Evolutionary conservation across 331 rosid genomes (phyloP).

Genomic region (Pyracantha coccinea): DNA sequence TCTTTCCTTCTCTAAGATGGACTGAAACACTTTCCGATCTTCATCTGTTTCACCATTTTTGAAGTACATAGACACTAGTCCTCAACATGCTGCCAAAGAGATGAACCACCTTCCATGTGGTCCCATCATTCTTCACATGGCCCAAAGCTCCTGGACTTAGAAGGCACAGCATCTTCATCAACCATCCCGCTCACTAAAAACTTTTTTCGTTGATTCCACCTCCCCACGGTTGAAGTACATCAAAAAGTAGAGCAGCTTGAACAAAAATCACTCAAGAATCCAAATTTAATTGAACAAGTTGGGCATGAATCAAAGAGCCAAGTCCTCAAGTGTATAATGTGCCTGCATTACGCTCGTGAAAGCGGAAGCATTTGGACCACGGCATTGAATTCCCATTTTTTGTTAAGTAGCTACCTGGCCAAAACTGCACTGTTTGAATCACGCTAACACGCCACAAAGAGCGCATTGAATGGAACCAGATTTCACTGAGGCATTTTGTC

Average conservation of each 20-base stretch:
- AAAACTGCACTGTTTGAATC: too few species aligned
- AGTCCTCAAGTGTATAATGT: conserved; percentile 41
- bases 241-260: conserved; percentile 64
- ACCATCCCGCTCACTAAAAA: conserved; percentile 34
- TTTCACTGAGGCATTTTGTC: too few species aligned
- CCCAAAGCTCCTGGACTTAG: conserved; percentile 76
- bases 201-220: conserved; percentile 45
- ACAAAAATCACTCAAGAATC: conserved; percentile 46
- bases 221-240: conserved; percentile 53
- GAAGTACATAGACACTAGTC: conserved; percentile 7
- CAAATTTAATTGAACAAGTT: conserved; percentile 42
- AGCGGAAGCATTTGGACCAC: too few species aligned
- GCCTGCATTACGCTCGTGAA: conserved; percentile 69
- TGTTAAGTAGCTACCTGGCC: too few species aligned
- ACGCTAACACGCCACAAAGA: too few species aligned
- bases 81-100: too few species aligned
- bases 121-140: not conserved
- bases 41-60: conserved; percentile 27
- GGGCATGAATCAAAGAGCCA: conserved; percentile 59
- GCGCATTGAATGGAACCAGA: too few species aligned
- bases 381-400: too few species aligned
- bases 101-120: too few species aligned
- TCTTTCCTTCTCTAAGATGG: conserved; percentile 50
- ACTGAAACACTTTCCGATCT: conserved; percentile 28
- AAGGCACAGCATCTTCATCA: conserved; percentile 52